Conservation (phyloP, 306 rosid species). For the Vigna radiata region DNA sequence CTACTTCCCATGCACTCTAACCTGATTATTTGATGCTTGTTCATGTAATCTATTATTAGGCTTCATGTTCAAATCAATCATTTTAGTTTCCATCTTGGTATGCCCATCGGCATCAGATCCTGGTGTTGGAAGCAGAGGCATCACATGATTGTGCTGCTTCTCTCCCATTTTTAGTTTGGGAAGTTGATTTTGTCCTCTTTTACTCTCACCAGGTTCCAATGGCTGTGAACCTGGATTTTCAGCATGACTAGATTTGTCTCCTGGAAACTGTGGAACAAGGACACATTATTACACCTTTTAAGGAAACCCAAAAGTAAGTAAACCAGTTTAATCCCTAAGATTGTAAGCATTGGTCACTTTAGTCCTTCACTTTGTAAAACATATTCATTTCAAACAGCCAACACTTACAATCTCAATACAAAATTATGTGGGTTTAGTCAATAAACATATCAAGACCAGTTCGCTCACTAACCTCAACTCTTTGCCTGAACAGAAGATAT, state of each 20-base stretch:
- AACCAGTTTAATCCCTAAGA: background rate
- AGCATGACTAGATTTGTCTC: slow-evolving; percentile 67
- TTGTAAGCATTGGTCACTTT: background rate
- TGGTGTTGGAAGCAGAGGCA: slow-evolving; percentile 48
- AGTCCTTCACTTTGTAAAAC: no score
- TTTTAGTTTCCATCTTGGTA: slow-evolving; percentile 69
- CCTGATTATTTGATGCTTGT: slow-evolving; percentile 90
- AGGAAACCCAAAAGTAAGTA: background rate
- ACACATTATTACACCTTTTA: slow-evolving; percentile 37
- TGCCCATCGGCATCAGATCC: slow-evolving; percentile 71
- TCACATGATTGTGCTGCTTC: slow-evolving; percentile 71
- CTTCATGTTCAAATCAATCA: slow-evolving; percentile 93
- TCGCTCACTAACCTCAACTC: slow-evolving; percentile 79
- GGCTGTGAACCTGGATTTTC: slow-evolving; percentile 59
- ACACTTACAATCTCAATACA: background rate
- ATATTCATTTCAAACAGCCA: no score
- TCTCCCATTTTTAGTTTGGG: slow-evolving; percentile 63
- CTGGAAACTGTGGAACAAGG: slow-evolving; percentile 78
- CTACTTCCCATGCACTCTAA: slow-evolving; percentile 40
- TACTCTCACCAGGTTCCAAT: slow-evolving; percentile 57
- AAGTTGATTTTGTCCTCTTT: slow-evolving; percentile 61
- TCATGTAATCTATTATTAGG: slow-evolving; percentile 88
- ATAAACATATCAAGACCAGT: slow-evolving; percentile 15
- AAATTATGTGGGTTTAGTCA: background rate
- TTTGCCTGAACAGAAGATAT: slow-evolving; percentile 89